phyloP scores from a whole-genome alignment of 2,329 filamentous ascomycete species.

The Pseudogymnoascus sp. region DNA sequence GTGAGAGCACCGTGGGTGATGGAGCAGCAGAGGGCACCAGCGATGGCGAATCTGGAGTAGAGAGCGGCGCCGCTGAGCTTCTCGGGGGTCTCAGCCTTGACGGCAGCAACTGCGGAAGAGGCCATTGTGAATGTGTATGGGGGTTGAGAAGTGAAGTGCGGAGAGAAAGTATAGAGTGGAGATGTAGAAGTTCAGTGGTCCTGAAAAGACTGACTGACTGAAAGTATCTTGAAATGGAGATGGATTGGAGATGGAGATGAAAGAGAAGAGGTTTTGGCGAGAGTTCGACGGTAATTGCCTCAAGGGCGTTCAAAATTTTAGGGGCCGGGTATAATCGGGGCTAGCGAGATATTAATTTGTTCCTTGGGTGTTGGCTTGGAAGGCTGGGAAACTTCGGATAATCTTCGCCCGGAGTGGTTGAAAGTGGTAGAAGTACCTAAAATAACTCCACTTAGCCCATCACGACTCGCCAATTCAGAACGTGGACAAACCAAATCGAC shows the following conservation, averaged over 20 bases:
- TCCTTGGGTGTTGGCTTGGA: not conserved
- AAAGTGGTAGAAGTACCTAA: not conserved
- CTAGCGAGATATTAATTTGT: not conserved
- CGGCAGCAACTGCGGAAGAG: not conserved
- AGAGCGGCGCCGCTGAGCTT: slow-evolving; percentile 62
- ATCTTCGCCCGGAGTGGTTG: not conserved
- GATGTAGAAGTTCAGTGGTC: slow-evolving; percentile 7
- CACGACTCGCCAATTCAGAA: slow-evolving; percentile 9
- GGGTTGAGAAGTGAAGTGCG: not conserved
- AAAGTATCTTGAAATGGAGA: not conserved
- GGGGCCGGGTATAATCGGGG: slow-evolving; percentile 9
- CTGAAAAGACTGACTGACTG: slow-evolving; percentile 7
- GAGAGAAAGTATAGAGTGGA: not conserved
- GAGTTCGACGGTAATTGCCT: slow-evolving; percentile 11
- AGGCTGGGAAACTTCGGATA: not conserved
- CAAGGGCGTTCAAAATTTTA: slow-evolving; percentile 9
- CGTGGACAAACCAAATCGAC: not conserved
- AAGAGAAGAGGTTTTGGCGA: slow-evolving; percentile 13
- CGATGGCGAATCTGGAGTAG: slow-evolving; percentile 94
- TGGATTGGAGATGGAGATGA: not conserved
- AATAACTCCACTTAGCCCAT: not conserved
- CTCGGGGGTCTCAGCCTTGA: slow-evolving; percentile 28
- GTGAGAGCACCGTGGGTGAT: slow-evolving; percentile 96
- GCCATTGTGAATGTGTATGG: not conserved
- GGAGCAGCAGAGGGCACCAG: slow-evolving; percentile 96